A percentile compares a stretch with the other conserved stretches of the same genome.
These are phyloP conservation scores for Cryptococcus maquisensis DNA, from an alignment of 1,284 basidiomycete species.

Conservation along the genomic window DNA sequence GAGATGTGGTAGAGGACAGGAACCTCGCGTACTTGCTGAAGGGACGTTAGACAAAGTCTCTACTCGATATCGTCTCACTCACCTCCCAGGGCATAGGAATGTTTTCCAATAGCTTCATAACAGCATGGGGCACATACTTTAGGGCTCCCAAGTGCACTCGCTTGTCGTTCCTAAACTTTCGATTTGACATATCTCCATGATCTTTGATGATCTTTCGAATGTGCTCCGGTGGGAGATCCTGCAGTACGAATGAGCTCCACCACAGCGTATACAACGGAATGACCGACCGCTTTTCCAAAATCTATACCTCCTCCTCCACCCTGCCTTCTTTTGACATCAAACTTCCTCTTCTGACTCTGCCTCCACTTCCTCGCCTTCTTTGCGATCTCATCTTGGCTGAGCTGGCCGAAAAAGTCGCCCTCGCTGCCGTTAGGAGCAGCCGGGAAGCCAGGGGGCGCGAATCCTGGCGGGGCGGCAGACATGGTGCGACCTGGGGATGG, in stretches of 20 bases:
- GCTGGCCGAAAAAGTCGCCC: conserved; percentile 44
- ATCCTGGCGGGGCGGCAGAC: conserved; percentile 46
- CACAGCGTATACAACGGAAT: neutral
- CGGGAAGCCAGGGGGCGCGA: conserved; percentile 40
- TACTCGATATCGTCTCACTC: conserved; percentile 10
- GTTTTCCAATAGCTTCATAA: conserved; percentile 98
- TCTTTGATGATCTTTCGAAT: conserved; percentile 97
- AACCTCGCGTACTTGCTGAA: conserved; percentile 85
- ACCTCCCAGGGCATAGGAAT: conserved; percentile 97
- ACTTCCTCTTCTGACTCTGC: conserved; percentile 43
- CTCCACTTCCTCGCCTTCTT: conserved; percentile 51
- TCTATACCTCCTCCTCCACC: conserved; percentile 49
- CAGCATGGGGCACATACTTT: conserved; percentile 98
- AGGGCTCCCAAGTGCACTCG: conserved; percentile 96
- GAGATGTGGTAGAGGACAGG: conserved; percentile 97
- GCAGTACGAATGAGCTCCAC: neutral
- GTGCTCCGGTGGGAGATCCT: conserved; percentile 64
- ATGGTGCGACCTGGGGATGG: conserved; percentile 19
- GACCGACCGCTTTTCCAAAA: conserved; percentile 49
- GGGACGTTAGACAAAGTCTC: neutral
- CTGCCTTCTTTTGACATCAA: conserved; percentile 44
- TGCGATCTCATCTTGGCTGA: conserved; percentile 47
- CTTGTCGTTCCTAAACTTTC: conserved; percentile 97
- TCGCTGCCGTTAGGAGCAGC: conserved; percentile 32
- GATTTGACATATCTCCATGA: conserved; percentile 94